Percentiles rank a stretch among this genome's conserved stretches.
Evolutionary conservation across 805 yeast genomes (phyloP).

Genomic region (Candida caryicola): DNA sequence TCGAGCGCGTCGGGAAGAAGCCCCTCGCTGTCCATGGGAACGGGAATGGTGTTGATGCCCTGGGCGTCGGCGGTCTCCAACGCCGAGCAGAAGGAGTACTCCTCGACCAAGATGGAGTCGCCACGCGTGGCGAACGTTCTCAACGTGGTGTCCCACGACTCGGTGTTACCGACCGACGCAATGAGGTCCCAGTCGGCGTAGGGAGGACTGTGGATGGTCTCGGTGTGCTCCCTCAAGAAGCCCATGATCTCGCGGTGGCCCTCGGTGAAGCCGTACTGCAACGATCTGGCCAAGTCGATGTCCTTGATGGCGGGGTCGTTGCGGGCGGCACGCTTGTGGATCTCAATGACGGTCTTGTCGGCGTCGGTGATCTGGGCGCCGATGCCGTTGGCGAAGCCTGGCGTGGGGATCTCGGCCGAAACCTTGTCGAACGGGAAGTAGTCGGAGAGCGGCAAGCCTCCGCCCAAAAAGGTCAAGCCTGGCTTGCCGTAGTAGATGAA

Average conservation of each 20-base stretch:
- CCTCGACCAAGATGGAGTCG: constrained; percentile 82
- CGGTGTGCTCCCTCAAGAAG: constrained; percentile 76
- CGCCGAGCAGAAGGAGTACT: constrained; percentile 79
- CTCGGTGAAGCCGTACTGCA: constrained; percentile 86
- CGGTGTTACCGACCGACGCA: constrained; percentile 83
- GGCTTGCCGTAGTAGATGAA: constrained; percentile 75
- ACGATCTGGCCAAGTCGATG: constrained; percentile 75
- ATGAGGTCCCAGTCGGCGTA: constrained; percentile 68
- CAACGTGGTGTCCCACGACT: constrained; percentile 78
- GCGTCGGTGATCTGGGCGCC: constrained; percentile 53
- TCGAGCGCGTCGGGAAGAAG: constrained; percentile 71
- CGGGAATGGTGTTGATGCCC: constrained; percentile 67
- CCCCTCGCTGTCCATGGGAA: constrained; percentile 77
- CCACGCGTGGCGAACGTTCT: constrained; percentile 76
- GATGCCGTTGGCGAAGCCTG: constrained; percentile 79
- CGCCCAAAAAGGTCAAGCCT: constrained; percentile 83
- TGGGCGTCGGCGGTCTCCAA: constrained; percentile 76
- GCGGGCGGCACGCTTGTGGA: constrained; percentile 31
- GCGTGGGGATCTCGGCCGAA: constrained; percentile 66
- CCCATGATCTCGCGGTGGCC: constrained; percentile 72
- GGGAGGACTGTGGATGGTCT: constrained; percentile 43
- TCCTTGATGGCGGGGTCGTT: constrained; percentile 34
- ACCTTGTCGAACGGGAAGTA: constrained; percentile 89
- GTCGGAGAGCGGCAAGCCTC: constrained; percentile 89
- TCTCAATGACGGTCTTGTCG: constrained; percentile 41